phyloP scores from a whole-genome alignment of 345 rosid genomes.

The Eucalyptus curtisii region DNA sequence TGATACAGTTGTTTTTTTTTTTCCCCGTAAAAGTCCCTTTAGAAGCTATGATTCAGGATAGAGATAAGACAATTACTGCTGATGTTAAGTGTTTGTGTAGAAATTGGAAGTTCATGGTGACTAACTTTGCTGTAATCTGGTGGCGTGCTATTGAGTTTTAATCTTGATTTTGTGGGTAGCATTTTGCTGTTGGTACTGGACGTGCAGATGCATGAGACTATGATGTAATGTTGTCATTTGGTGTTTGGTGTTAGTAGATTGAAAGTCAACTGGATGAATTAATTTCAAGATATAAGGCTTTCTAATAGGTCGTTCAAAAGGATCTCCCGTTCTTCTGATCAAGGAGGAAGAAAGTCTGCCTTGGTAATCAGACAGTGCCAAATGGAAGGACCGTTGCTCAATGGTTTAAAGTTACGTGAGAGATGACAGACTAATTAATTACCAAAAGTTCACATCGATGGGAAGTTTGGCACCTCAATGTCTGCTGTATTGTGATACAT shows the following conservation, averaged over 20 bases:
- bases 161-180: background rate
- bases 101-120: background rate
- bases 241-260: too few species aligned
- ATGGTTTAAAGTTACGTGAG: background rate
- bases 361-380: background rate
- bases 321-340: background rate
- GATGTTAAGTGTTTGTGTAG: background rate
- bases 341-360: background rate
- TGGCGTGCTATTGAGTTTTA: background rate
- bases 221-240: too few species aligned
- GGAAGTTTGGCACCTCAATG: accelerated
- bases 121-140: background rate
- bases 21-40: background rate
- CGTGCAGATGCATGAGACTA: background rate
- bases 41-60: background rate
- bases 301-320: background rate
- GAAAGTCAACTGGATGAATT: background rate
- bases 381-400: background rate
- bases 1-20: background rate
- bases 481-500: background rate
- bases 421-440: background rate
- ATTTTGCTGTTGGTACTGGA: background rate
- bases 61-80: background rate
- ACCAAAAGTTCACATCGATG: background rate
- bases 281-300: background rate